These are phyloP conservation scores for Erucastrum elatum DNA, from an alignment of 345 rosid genomes.

Conservation along the genomic window DNA sequence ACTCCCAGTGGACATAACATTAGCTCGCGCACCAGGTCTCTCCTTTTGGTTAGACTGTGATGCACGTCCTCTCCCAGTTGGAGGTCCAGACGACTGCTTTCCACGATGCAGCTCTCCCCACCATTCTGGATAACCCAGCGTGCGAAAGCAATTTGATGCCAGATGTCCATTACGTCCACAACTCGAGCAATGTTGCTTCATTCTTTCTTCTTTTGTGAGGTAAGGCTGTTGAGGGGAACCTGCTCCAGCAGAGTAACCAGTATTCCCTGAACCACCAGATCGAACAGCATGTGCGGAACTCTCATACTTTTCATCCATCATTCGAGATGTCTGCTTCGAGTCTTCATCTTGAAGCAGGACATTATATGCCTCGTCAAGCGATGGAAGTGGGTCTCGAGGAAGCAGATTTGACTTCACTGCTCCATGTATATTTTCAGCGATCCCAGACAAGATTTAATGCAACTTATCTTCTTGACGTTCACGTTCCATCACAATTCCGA, in stretches of 20 bases:
- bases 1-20: neutral
- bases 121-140: neutral
- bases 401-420: neutral
- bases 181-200: neutral
- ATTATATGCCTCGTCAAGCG: neutral
- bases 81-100: too few species aligned
- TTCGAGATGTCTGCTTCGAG: neutral
- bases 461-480: neutral
- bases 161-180: neutral
- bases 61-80: neutral
- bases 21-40: neutral
- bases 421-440: neutral
- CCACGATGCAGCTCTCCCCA: neutral
- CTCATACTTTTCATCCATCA: neutral
- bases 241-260: neutral
- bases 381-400: neutral
- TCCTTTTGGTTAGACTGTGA: neutral
- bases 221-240: neutral
- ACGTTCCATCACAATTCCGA: neutral
- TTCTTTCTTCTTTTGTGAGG: neutral
- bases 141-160: neutral
- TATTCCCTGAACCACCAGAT: neutral
- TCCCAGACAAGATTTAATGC: neutral
- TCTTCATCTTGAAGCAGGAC: neutral
- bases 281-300: neutral